Percentiles rank a stretch among this genome's conserved stretches.
Evolutionary conservation across 2,329 filamentous ascomycete species (phyloP).

Genomic region (Sporothrix pallida): DNA sequence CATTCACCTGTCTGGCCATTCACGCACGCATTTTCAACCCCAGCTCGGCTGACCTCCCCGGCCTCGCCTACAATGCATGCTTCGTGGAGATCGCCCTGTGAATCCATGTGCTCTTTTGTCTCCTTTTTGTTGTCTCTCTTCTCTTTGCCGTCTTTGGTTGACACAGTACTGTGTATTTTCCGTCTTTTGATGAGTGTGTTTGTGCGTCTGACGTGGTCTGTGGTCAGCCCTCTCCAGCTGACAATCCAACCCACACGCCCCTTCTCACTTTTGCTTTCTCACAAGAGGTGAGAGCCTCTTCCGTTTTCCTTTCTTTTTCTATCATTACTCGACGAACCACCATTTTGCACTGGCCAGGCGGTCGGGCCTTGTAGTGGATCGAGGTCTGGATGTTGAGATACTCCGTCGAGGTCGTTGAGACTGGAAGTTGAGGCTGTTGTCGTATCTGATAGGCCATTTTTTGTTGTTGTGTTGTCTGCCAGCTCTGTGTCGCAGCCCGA

Average conservation of each 20-base stretch:
- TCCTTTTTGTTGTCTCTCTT: not conserved
- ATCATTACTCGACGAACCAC: not conserved
- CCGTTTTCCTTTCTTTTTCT: not conserved
- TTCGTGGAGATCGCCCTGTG: conserved; percentile 3
- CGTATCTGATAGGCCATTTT: not conserved
- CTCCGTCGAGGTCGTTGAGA: not conserved
- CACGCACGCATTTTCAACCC: not conserved
- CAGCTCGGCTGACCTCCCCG: conserved; percentile 9
- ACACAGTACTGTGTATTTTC: not conserved
- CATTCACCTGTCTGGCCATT: not conserved
- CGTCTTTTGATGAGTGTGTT: not conserved
- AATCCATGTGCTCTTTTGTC: not conserved
- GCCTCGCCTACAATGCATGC: not conserved
- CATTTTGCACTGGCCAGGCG: conserved; percentile 15
- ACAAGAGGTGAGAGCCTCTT: not conserved
- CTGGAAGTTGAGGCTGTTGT: not conserved
- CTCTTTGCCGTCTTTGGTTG: not conserved
- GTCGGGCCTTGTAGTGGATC: not conserved
- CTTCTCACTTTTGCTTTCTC: conserved; percentile 8
- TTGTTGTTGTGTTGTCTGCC: not conserved
- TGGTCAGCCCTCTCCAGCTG: conserved; percentile 6
- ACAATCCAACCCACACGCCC: conserved; percentile 1
- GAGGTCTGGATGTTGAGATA: not conserved
- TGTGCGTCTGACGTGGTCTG: conserved; percentile 12
- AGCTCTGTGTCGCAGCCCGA: not conserved